Percentiles rank a stretch among this genome's conserved stretches.
phyloP scores from a whole-genome alignment of 2,329 filamentous ascomycete species.

The Didymella sp. region DNA sequence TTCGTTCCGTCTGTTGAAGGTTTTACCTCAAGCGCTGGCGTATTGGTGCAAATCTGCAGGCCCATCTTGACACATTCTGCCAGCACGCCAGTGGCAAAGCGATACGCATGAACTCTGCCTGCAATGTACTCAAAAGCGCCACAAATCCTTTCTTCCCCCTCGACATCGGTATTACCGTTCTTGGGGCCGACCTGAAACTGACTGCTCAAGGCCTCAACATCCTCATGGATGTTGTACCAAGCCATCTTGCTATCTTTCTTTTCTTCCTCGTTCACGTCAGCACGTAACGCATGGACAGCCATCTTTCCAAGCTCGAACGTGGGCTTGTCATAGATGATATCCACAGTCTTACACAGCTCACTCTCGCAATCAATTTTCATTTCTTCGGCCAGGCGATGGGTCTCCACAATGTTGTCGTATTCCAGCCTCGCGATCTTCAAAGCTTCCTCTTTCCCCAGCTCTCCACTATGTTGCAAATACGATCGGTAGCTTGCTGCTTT shows the following conservation, averaged over 20 bases:
- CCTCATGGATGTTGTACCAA: slow-evolving; percentile 36
- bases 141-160: slow-evolving; percentile 28
- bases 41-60: slow-evolving; percentile 39
- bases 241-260: slow-evolving; percentile 34
- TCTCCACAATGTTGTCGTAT: slow-evolving; percentile 58
- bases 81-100: slow-evolving; percentile 39
- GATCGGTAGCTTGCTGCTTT: slow-evolving; percentile 60
- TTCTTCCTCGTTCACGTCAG: slow-evolving; percentile 35
- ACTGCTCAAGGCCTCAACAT: slow-evolving; percentile 17
- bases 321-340: slow-evolving; percentile 62
- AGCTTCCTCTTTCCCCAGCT: slow-evolving; percentile 59
- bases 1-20: neutral
- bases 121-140: slow-evolving; percentile 45
- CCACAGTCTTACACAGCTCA: slow-evolving; percentile 61
- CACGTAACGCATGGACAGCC: slow-evolving; percentile 33
- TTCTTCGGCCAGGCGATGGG: slow-evolving; percentile 61
- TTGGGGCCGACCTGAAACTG: slow-evolving; percentile 28
- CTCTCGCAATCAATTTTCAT: slow-evolving; percentile 57
- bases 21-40: slow-evolving; percentile 33
- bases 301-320: slow-evolving; percentile 39
- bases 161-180: slow-evolving; percentile 30
- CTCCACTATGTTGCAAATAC: slow-evolving; percentile 57
- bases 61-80: slow-evolving; percentile 36
- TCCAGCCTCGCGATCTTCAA: slow-evolving; percentile 52
- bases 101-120: slow-evolving; percentile 44